Base-by-base conservation (phyloP, 2,329 filamentous ascomycete species). In the Cordyceps tenuipes region DNA sequence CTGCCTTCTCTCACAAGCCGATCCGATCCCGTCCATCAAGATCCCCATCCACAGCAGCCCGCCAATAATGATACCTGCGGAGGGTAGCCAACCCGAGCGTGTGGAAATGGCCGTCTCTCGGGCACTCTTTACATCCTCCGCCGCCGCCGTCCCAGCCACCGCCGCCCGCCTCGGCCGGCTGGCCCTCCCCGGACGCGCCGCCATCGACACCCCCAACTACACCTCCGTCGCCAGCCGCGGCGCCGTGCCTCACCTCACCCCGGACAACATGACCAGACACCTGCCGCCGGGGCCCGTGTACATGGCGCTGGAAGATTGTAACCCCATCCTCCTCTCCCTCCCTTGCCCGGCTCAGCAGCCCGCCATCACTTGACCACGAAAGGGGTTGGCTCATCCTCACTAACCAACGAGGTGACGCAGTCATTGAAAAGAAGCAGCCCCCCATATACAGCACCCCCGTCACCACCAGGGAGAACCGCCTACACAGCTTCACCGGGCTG, bases 231-330 rank as follows among this genome's bases (percentile, higher is more conserved):
- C 89, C 3, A 97, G 94, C 39, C 83, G 94, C 68, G 94, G 94
- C 23, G 84, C 83, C 1, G 78, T 97, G 41, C 91, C 94, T 56
- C 94, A 99, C 75, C 75, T 99, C 64, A 89, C 92, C 3, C 92
- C 91, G 44, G 94, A 99, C 76, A 88, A 88, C 63, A 78, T 94
- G 64, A 72, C 75, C 46, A 86, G 84, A 59, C 79, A 88, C 67
- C 85, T 86, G 1, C 71, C 81, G 5, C 78, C 95, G 62, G 77
- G 78, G 31, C 89, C 88, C 29, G 79, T 90, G 3, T 96, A 96
- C 70, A 78, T 94, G 68, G 90, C 88, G 0, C 76, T 97, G 31
- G 94, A 99, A 78, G 94, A 99, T 73, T 97, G 94, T 97, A 80
- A 29, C 7, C 5, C 89, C 48, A 41, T 29, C 7, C 15, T 17